Evolutionary conservation across 805 yeast species (phyloP).

Genomic region (Barnettozyma siamensis): DNA sequence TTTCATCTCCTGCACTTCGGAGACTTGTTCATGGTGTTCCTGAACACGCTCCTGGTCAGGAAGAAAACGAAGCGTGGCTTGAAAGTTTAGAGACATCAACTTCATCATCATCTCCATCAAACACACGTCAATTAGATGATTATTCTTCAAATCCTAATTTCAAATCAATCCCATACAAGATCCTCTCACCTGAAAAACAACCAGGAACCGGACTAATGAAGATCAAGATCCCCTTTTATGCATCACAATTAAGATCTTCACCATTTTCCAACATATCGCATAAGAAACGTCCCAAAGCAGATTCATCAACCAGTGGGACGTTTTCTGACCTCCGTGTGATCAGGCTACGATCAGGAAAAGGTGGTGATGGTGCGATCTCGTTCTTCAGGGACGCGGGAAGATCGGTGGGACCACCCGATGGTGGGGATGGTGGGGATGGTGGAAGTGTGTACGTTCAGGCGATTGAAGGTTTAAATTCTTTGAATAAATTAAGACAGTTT

Average conservation of each 20-base stretch:
- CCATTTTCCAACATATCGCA: constrained; percentile 32
- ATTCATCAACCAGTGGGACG: constrained; percentile 28
- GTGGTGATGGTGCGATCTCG: constrained; percentile 86
- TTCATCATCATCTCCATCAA: background rate
- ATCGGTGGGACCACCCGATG: constrained; percentile 91
- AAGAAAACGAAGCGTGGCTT: constrained; percentile 40
- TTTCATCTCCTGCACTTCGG: background rate
- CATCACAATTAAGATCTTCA: constrained; percentile 24
- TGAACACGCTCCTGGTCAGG: constrained; percentile 36
- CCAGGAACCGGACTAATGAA: constrained; percentile 6
- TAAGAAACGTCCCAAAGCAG: constrained; percentile 39
- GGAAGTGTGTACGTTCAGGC: constrained; percentile 85
- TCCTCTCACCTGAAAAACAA: background rate
- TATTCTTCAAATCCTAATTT: constrained; percentile 2
- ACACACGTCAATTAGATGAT: constrained; percentile 6
- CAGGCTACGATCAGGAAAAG: constrained; percentile 67
- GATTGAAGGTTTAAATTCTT: constrained; percentile 59
- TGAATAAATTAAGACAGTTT: constrained; percentile 61
- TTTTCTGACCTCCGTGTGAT: constrained; percentile 67
- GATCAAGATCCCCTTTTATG: constrained; percentile 13
- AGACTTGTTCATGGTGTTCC: constrained; percentile 18
- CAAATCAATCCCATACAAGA: constrained; percentile 2
- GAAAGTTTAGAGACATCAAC: constrained; percentile 15
- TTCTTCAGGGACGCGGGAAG: constrained; percentile 83
- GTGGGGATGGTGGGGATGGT: constrained; percentile 98